Conservation (phyloP, 306 rosid species). For the Rosa rugosa region DNA sequence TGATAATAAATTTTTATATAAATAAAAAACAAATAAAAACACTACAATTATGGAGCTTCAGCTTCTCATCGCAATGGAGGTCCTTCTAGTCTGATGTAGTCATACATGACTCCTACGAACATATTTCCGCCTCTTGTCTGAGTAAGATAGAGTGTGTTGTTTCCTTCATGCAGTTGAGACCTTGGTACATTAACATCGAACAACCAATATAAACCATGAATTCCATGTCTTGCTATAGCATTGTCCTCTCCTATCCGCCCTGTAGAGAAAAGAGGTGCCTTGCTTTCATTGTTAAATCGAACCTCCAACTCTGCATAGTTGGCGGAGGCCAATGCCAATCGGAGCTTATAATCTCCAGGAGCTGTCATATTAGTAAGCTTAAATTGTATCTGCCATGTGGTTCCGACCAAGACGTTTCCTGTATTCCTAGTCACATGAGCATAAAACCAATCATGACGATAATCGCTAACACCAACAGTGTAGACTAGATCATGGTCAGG, state of each 20-base stretch:
- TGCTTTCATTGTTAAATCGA: slow-evolving; percentile 39
- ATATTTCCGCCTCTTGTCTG: slow-evolving; percentile 38
- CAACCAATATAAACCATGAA: slow-evolving; percentile 61
- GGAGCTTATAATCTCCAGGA: slow-evolving; percentile 56
- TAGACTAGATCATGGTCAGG: slow-evolving; percentile 40
- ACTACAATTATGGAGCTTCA: background rate
- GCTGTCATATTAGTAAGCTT: slow-evolving; percentile 17
- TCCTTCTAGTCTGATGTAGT: slow-evolving; percentile 71
- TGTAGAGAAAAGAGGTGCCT: slow-evolving; percentile 31
- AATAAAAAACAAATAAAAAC: background rate
- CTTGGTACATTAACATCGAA: slow-evolving; percentile 39
- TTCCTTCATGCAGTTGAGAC: slow-evolving; percentile 38
- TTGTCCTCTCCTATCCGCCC: slow-evolving; percentile 54
- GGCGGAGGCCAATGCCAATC: slow-evolving; percentile 64
- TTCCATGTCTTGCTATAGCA: slow-evolving; percentile 80
- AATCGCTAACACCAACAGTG: slow-evolving; percentile 24
- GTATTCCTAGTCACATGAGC: slow-evolving; percentile 40
- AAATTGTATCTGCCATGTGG: slow-evolving; percentile 72
- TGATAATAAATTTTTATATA: background rate
- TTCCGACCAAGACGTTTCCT: slow-evolving; percentile 34
- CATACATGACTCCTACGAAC: slow-evolving; percentile 70
- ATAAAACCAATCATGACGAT: slow-evolving; percentile 40
- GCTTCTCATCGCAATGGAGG: background rate
- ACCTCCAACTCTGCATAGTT: slow-evolving; percentile 47
- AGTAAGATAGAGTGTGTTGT: slow-evolving; percentile 50